phyloP scores from a whole-genome alignment of 2,329 filamentous ascomycete genomes.

The Phyllachora maydis region DNA sequence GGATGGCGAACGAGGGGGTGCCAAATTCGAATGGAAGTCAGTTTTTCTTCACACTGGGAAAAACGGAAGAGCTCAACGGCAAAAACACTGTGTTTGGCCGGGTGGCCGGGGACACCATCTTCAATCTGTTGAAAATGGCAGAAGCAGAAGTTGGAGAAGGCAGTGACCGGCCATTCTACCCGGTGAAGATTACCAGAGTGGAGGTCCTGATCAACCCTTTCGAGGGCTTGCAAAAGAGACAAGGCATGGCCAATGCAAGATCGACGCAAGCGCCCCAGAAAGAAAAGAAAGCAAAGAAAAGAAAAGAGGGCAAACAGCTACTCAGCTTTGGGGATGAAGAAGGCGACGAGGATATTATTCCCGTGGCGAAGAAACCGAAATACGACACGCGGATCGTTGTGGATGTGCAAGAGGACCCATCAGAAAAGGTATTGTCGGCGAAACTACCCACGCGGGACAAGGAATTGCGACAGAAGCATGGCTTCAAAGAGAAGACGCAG shows the following conservation, averaged over 20 bases:
- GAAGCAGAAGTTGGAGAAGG: constrained; percentile 66
- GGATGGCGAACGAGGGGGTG: constrained; percentile 81
- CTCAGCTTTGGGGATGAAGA: constrained; percentile 62
- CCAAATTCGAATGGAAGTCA: constrained; percentile 78
- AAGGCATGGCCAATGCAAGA: constrained; percentile 29
- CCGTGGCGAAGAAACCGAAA: constrained; percentile 53
- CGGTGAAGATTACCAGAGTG: constrained; percentile 52
- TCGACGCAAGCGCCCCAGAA: constrained; percentile 19
- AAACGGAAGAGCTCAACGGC: constrained; percentile 64
- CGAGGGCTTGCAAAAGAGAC: constrained; percentile 55
- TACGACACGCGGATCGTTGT: constrained; percentile 59
- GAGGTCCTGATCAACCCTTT: constrained; percentile 72
- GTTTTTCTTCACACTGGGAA: constrained; percentile 87
- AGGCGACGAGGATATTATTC: constrained; percentile 31
- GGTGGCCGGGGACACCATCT: constrained; percentile 84
- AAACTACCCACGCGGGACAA: too few species aligned
- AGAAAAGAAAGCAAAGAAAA: constrained; percentile 43
- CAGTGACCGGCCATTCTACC: constrained; percentile 68
- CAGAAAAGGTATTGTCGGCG: too few species aligned
- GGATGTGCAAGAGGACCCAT: constrained; percentile 19
- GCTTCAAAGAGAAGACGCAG: too few species aligned
- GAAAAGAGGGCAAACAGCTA: constrained; percentile 55
- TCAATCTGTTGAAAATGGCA: constrained; percentile 85
- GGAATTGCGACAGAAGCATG: too few species aligned
- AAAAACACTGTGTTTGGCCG: constrained; percentile 90